Conservation (phyloP, 73 alveolate genomes). For the Diophrys appendiculata region DNA sequence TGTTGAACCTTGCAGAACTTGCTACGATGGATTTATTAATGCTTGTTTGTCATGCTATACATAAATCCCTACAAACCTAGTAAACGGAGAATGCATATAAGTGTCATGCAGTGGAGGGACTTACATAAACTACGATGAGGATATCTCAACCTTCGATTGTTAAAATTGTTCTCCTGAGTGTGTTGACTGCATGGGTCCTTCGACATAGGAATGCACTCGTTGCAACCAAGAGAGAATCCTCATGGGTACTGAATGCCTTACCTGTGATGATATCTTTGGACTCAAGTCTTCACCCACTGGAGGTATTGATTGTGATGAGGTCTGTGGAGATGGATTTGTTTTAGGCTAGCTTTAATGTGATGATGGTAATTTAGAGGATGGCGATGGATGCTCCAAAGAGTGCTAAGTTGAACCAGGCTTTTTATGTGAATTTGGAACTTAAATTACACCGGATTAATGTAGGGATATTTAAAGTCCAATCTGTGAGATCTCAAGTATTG, state of each 20-base stretch:
- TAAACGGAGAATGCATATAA: too few relatives aligned
- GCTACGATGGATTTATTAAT: too few relatives aligned
- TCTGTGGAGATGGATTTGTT: not conserved
- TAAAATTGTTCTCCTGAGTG: too few relatives aligned
- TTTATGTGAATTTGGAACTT: not conserved
- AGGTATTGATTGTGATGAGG: not conserved
- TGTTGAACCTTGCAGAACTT: too few relatives aligned
- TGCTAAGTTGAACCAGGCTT: not conserved
- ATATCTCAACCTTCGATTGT: too few relatives aligned
- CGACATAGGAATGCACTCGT: too few relatives aligned
- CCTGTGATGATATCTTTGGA: not conserved
- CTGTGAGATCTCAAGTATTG: not conserved
- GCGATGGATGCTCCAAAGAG: not conserved
- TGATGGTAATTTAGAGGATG: not conserved
- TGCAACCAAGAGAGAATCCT: too few relatives aligned
- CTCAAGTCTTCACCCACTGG: not conserved
- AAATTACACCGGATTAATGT: not conserved
- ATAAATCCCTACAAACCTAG: too few relatives aligned
- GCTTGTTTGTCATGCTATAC: too few relatives aligned
- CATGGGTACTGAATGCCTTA: not conserved
- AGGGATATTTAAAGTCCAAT: not conserved
- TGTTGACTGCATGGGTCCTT: too few relatives aligned
- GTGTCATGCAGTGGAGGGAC: too few relatives aligned
- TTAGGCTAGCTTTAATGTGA: not conserved
- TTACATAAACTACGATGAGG: too few relatives aligned